These are phyloP conservation scores for Dendrobium catenatum DNA, from an alignment of 106 monocot genomes.

Conservation along the genomic window DNA sequence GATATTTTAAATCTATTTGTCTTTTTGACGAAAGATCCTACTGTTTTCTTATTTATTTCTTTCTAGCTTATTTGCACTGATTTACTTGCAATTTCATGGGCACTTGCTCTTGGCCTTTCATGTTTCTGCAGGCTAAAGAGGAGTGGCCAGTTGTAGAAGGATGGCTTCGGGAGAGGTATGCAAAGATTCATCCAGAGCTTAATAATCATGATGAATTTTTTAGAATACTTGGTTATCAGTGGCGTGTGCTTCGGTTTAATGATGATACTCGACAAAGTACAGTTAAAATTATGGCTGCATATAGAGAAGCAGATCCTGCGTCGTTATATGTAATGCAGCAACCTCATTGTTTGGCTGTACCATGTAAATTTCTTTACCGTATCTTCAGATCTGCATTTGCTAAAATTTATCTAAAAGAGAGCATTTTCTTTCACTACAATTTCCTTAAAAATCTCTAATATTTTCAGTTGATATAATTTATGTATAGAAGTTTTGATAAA, in stretches of 20 bases:
- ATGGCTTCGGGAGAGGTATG: slow-evolving; percentile 64
- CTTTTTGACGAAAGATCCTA: neutral
- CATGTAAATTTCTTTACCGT: slow-evolving; percentile 51
- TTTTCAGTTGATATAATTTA: neutral
- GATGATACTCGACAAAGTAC: slow-evolving; percentile 86
- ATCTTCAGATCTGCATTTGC: neutral
- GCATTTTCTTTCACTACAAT: slow-evolving; percentile 6
- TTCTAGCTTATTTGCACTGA: neutral
- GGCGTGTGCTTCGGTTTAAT: slow-evolving; percentile 88
- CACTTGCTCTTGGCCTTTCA: neutral
- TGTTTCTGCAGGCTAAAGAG: slow-evolving; percentile 30
- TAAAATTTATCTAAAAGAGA: neutral
- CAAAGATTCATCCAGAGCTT: slow-evolving; percentile 46
- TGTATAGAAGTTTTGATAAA: neutral
- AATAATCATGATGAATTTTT: slow-evolving; percentile 27
- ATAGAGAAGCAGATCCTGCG: slow-evolving; percentile 38
- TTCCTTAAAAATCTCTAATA: neutral
- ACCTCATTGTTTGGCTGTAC: slow-evolving; percentile 78
- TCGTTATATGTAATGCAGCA: slow-evolving; percentile 86
- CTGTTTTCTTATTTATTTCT: neutral
- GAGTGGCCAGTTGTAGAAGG: slow-evolving; percentile 55
- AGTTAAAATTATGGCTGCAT: slow-evolving; percentile 77
- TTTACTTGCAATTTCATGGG: neutral
- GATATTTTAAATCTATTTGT: neutral
- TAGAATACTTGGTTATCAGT: slow-evolving; percentile 87